Evolutionary conservation across 352 stramenopile species (phyloP), one percentile per base, ranked within the genome.

Genomic region (Pythium rishiriense): DNA sequence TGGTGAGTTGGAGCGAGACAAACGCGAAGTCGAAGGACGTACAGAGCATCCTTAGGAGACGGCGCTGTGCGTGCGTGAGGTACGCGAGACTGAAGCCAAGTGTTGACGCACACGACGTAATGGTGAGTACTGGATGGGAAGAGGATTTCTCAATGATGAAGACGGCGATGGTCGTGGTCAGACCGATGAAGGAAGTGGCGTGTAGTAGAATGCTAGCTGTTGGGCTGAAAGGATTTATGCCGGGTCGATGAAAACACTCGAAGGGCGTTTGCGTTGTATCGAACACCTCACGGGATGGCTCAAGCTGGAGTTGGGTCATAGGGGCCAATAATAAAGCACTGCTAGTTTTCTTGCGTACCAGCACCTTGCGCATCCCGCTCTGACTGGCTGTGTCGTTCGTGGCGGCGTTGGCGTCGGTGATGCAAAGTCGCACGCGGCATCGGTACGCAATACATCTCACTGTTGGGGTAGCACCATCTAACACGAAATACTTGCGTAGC

Each of bases 371-470:
- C 4, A 33, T 10, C n/a, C n/a, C n/a, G n/a, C n/a, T n/a, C n/a
- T n/a, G n/a, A 1, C 4, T 15, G n/a, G 35, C 9, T n/a, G 33
- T 24, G 1, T 0, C 6, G 8, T 4, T 51, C 31, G 3, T 1
- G 35, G 25, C 6, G 29, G 35, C 39, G 3, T 15, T 7, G 5
- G 5, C 19, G 22, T 5, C 49, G 5, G 45, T 43, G 15, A 41
- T 12, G 24, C 42, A 49, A 1, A 73, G 51, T 11, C 54, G 61
- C 1, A 78, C 58, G 1, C 54, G 53, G 10, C 70, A 78, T 0
- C 64, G 62, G 41, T 72, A 76, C 28, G 26, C 68, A 24, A 76
- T 70, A n/a, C 70, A 74, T 1, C 58, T 37, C 29, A 75, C 49
- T 15, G 58, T 41, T 5, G 43, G 31, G 24, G 47, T 43, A 29